Conservation (phyloP, 306 rosid genomes). For the Lathyrus tuberosus region DNA sequence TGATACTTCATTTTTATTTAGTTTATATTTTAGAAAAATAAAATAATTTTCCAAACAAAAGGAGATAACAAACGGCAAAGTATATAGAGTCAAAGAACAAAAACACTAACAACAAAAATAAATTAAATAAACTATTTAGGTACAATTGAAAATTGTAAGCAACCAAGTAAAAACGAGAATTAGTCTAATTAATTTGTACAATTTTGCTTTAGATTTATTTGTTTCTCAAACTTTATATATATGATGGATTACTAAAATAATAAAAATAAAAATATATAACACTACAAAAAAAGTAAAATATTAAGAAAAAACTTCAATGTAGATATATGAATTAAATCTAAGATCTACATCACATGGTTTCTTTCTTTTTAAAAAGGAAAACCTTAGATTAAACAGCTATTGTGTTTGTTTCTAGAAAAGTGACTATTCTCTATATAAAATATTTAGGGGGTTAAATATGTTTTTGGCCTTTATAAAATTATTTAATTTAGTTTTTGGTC, state of each 20-base stretch:
- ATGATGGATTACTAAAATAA: not conserved
- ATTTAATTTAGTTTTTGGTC: too few species aligned
- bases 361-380: not conserved
- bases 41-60: not conserved
- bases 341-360: constrained; percentile 10
- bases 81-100: not conserved
- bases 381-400: not conserved
- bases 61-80: not conserved
- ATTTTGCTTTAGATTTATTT: not conserved
- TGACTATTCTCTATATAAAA: too few species aligned
- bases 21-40: not conserved
- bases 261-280: not conserved
- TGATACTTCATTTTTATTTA: not conserved
- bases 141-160: too few species aligned
- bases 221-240: not conserved
- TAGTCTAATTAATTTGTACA: not conserved
- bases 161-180: not conserved
- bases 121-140: too few species aligned
- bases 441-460: too few species aligned
- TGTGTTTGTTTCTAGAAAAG: not conserved
- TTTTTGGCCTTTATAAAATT: too few species aligned
- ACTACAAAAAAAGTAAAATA: not conserved
- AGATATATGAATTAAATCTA: constrained; percentile 3
- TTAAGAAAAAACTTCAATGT: not conserved
- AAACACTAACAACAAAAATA: too few species aligned